A percentile compares a stretch with the other conserved stretches of the same genome.
These are phyloP conservation scores for Penicillium lividum DNA, from an alignment of 495 filamentous ascomycete species.

Conservation along the genomic window DNA sequence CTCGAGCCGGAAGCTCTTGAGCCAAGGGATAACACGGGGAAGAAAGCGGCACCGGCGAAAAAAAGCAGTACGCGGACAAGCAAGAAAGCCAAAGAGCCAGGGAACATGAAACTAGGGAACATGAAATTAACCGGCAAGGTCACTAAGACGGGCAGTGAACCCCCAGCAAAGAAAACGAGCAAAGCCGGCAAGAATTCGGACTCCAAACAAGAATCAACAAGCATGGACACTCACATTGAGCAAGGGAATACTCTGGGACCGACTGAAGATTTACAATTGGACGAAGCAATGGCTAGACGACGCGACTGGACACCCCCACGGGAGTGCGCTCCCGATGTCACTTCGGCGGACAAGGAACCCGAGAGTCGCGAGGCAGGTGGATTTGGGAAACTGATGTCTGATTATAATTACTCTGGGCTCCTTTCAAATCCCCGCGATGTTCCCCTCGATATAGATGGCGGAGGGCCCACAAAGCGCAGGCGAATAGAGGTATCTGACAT, in stretches of 20 bases:
- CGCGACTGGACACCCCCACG: slow-evolving; percentile 49
- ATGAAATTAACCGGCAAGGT: slow-evolving; percentile 40
- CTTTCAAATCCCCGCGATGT: slow-evolving; percentile 12
- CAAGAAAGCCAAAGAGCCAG: slow-evolving; percentile 21
- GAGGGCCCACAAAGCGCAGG: slow-evolving; percentile 43
- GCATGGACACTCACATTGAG: background rate
- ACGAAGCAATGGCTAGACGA: slow-evolving; percentile 38
- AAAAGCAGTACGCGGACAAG: slow-evolving; percentile 24
- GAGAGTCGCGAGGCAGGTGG: background rate
- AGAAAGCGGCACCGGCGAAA: slow-evolving; percentile 23
- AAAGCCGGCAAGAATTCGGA: slow-evolving; percentile 19
- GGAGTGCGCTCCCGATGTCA: slow-evolving; percentile 13
- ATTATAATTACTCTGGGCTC: slow-evolving; percentile 36
- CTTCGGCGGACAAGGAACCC: slow-evolving; percentile 16
- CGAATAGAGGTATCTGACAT: slow-evolving; percentile 39
- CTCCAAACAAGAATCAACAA: background rate
- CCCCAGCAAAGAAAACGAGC: slow-evolving; percentile 15
- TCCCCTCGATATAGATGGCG: slow-evolving; percentile 13
- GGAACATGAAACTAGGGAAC: slow-evolving; percentile 40
- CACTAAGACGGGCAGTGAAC: slow-evolving; percentile 29
- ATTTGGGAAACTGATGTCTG: slow-evolving; percentile 34
- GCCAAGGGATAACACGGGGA: slow-evolving; percentile 16
- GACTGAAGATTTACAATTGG: slow-evolving; percentile 33
- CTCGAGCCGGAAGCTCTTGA: slow-evolving; percentile 5
- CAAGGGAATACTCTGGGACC: slow-evolving; percentile 17